These are phyloP conservation scores for Clavispora vitiphila DNA, from an alignment of 805 yeast genomes.

Conservation along the genomic window DNA sequence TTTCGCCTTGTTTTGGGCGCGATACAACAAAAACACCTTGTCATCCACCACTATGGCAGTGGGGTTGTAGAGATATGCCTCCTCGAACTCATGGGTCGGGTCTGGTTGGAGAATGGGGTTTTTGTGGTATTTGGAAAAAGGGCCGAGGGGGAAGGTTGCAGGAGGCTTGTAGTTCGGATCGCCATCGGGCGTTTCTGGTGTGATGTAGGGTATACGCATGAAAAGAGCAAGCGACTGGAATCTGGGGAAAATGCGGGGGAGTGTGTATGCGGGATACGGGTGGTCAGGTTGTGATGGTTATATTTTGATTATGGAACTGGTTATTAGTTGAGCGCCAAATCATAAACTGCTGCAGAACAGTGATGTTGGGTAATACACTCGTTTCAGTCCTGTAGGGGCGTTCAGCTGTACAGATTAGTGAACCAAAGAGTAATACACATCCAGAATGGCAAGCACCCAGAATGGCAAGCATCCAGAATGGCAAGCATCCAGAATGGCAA, in stretches of 20 bases:
- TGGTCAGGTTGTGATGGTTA: too few relatives aligned
- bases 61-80: constrained; percentile 38
- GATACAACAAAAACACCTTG: constrained; percentile 31
- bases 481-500: too few relatives aligned
- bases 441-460: too few relatives aligned
- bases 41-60: constrained; percentile 37
- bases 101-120: constrained; percentile 38
- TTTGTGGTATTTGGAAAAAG: constrained; percentile 28
- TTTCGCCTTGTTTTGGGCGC: constrained; percentile 34
- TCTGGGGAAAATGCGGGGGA: background rate
- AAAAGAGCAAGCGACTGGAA: background rate
- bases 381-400: too few relatives aligned
- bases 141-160: constrained; percentile 36
- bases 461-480: too few relatives aligned
- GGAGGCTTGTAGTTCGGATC: constrained; percentile 31
- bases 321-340: too few relatives aligned
- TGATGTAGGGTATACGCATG: constrained; percentile 22
- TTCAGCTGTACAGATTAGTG: too few relatives aligned
- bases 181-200: constrained; percentile 23
- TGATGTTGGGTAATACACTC: too few relatives aligned
- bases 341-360: too few relatives aligned
- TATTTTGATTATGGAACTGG: too few relatives aligned
- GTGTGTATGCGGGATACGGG: too few relatives aligned
- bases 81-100: constrained; percentile 33
- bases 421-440: too few relatives aligned